Conservation (phyloP, 352 stramenopile species). For the Pythium angustatum region DNA sequence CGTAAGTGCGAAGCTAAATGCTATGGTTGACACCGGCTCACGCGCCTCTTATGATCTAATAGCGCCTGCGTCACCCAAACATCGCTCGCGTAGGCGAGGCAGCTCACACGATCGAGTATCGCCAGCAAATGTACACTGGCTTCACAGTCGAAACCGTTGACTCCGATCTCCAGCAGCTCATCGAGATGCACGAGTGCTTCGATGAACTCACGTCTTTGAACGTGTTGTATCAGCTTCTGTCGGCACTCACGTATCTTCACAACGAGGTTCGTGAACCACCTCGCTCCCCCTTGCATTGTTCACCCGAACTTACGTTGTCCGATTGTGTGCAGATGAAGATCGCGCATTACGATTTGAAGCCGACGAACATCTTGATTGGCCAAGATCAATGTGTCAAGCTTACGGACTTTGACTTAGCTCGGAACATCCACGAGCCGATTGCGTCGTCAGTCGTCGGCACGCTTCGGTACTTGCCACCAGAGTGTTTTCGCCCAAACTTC, state of each 20-base stretch:
- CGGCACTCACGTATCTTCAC: slow-evolving; percentile 71
- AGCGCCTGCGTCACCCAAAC: slow-evolving; percentile 70
- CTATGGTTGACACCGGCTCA: background rate
- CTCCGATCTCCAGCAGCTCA: slow-evolving; percentile 70
- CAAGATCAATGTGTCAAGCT: slow-evolving; percentile 84
- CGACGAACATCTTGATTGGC: slow-evolving; percentile 96
- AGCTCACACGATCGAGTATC: slow-evolving; percentile 64
- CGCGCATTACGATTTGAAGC: slow-evolving; percentile 95
- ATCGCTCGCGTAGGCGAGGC: slow-evolving; percentile 66
- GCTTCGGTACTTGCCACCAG: slow-evolving; percentile 70
- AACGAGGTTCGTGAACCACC: slow-evolving; percentile 43
- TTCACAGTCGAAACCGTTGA: slow-evolving; percentile 77
- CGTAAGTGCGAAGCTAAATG: slow-evolving; percentile 33
- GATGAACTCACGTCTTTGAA: slow-evolving; percentile 63
- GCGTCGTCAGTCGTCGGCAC: slow-evolving; percentile 69
- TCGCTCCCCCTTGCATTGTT: background rate
- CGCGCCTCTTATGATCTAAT: slow-evolving; percentile 6
- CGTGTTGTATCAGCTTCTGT: slow-evolving; percentile 66
- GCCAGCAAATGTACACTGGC: slow-evolving; percentile 70
- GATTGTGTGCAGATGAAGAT: slow-evolving; percentile 52
- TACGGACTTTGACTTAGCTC: slow-evolving; percentile 91
- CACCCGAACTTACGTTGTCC: background rate
- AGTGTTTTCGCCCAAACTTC: slow-evolving; percentile 66
- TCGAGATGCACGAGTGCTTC: slow-evolving; percentile 69
- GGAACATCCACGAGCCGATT: slow-evolving; percentile 55